These are phyloP conservation scores for Nicotiana rustica DNA, from an alignment of 305 asterid genomes.

Conservation along the genomic window DNA sequence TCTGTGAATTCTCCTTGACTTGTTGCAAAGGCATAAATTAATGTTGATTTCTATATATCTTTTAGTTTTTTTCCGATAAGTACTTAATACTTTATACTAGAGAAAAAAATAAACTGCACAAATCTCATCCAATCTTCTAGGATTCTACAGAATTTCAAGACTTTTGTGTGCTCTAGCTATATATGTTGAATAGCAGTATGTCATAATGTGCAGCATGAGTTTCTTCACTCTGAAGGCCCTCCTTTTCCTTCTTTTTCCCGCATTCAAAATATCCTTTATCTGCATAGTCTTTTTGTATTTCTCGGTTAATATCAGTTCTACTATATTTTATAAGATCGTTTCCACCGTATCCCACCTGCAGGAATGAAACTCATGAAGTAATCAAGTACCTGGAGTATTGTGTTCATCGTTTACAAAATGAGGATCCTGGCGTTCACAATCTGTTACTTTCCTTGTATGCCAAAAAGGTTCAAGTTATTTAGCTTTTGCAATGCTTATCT, in stretches of 20 bases:
- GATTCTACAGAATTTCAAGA: conserved; percentile 19
- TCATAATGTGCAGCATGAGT: background rate
- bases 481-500: conserved; percentile 37
- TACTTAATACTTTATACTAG: background rate
- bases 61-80: background rate
- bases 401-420: conserved; percentile 92
- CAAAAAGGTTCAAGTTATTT: conserved; percentile 72
- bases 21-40: conserved; percentile 7
- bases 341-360: conserved; percentile 47
- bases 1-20: conserved; percentile 25
- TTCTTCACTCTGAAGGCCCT: conserved; percentile 3
- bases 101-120: background rate
- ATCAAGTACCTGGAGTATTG: conserved; percentile 93
- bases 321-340: background rate
- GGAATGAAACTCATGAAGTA: conserved; percentile 99
- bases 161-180: conserved; percentile 17
- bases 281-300: background rate
- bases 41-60: conserved; percentile 8
- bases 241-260: background rate
- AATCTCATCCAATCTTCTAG: background rate
- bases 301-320: background rate
- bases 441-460: conserved; percentile 86
- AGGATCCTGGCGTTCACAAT: conserved; percentile 97
- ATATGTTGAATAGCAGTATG: conserved; percentile 5
- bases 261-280: conserved; percentile 13